Evolutionary conservation across 768 basidiomycete genomes (phyloP).

Genomic region (Exsudoporus frostii): DNA sequence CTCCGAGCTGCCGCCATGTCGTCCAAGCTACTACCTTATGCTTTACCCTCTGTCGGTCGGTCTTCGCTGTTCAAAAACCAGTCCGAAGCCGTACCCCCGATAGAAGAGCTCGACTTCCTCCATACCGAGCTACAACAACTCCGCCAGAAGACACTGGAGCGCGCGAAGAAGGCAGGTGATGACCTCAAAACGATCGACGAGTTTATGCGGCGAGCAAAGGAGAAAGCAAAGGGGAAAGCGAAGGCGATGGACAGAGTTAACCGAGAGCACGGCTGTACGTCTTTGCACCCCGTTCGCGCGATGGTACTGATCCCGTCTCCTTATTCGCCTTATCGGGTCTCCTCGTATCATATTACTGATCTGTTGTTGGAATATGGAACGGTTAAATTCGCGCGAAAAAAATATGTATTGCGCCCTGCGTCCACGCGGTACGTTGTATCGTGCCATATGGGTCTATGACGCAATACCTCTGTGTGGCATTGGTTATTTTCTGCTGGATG

Average conservation of each 20-base stretch:
- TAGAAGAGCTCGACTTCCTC: conserved; percentile 67
- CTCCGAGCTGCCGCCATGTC: conserved; percentile 47
- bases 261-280: conserved; percentile 75
- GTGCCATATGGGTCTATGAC: background rate
- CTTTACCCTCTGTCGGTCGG: conserved; percentile 46
- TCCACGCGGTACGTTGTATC: background rate
- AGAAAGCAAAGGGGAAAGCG: conserved; percentile 71
- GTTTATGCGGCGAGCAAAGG: conserved; percentile 72
- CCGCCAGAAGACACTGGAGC: conserved; percentile 53
- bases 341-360: background rate
- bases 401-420: background rate
- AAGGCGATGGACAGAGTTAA: conserved; percentile 69
- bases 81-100: conserved; percentile 64
- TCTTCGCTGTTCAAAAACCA: conserved; percentile 62
- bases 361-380: conserved; percentile 6
- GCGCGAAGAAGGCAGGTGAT: conserved; percentile 71
- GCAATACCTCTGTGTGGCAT: conserved; percentile 17
- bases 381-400: conserved; percentile 11
- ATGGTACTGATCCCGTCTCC: conserved; percentile 8
- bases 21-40: conserved; percentile 53
- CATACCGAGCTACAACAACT: conserved; percentile 58
- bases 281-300: conserved; percentile 14
- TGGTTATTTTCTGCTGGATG: background rate
- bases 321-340: conserved; percentile 17
- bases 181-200: conserved; percentile 74